These are phyloP conservation scores for Limtongia smithiae DNA, from an alignment of 805 yeast species.

Conservation along the genomic window DNA sequence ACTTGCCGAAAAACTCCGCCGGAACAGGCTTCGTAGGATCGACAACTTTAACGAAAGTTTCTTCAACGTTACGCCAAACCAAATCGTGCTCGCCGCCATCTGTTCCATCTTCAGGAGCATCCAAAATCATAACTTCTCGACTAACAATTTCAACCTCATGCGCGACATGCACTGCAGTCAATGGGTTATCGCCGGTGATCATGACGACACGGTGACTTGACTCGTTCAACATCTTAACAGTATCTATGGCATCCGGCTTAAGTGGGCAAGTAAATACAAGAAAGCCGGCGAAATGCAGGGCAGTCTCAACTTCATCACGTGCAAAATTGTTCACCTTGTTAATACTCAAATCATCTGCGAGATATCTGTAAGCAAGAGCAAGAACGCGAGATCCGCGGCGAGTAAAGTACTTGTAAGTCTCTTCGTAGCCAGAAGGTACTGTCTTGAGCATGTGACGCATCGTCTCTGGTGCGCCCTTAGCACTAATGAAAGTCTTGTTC, in stretches of 20 bases:
- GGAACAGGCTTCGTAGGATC: constrained; percentile 57
- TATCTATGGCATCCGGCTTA: constrained; percentile 86
- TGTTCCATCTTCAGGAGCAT: constrained; percentile 71
- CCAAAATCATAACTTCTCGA: constrained; percentile 79
- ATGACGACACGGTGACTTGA: constrained; percentile 93
- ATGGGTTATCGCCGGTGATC: constrained; percentile 99
- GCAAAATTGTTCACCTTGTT: constrained; percentile 54
- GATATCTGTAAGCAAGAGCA: constrained; percentile 82
- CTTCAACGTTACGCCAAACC: constrained; percentile 83
- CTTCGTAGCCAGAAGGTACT: constrained; percentile 79
- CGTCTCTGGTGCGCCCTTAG: constrained; percentile 98
- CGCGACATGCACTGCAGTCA: constrained; percentile 97
- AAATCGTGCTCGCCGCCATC: constrained; percentile 49
- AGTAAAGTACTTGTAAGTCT: constrained; percentile 80
- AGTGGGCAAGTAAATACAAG: constrained; percentile 96
- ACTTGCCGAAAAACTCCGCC: constrained; percentile 52
- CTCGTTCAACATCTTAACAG: constrained; percentile 87
- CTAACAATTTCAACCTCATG: constrained; percentile 85
- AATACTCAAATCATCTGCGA: constrained; percentile 49
- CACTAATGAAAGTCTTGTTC: constrained; percentile 67
- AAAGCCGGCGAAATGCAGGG: constrained; percentile 81
- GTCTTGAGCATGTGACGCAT: constrained; percentile 67
- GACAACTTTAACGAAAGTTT: constrained; percentile 65
- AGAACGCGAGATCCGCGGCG: constrained; percentile 95
- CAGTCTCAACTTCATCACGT: constrained; percentile 74